These are phyloP conservation scores for Saksenaea vasiformis DNA, from an alignment of 371 early-diverging fungal species.

Conservation along the genomic window DNA sequence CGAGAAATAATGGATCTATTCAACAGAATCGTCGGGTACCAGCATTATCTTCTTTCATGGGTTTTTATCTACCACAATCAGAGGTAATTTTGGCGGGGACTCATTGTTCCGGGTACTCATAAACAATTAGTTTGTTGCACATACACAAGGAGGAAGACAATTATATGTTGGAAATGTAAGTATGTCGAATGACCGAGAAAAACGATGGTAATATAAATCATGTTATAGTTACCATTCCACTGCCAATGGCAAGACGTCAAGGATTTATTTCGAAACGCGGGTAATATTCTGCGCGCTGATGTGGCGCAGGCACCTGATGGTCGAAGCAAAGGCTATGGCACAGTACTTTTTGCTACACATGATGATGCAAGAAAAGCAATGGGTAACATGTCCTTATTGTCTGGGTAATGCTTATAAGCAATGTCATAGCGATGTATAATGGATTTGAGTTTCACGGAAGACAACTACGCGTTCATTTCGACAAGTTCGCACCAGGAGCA, in stretches of 20 bases:
- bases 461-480: conserved; percentile 46
- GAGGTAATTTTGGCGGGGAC: background rate
- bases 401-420: background rate
- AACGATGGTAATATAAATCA: background rate
- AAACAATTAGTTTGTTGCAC: background rate
- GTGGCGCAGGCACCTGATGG: conserved; percentile 63
- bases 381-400: conserved; percentile 23
- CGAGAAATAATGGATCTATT: background rate
- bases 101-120: background rate
- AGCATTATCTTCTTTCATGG: background rate
- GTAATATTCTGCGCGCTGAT: conserved; percentile 69
- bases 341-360: conserved; percentile 63
- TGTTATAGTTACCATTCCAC: conserved; percentile 58
- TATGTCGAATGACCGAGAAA: background rate
- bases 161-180: conserved; percentile 71
- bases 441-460: conserved; percentile 48
- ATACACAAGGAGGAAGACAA: conserved; percentile 43
- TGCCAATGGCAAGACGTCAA: conserved; percentile 80
- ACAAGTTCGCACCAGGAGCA: conserved; percentile 32
- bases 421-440: conserved; percentile 40
- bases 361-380: conserved; percentile 67
- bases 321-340: conserved; percentile 70
- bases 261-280: conserved; percentile 73
- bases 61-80: background rate
- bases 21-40: background rate